Evolutionary conservation across 2,329 filamentous ascomycete species (phyloP), one percentile per base, ranked within the genome.

Genomic region (Teratosphaeria nubilosa): DNA sequence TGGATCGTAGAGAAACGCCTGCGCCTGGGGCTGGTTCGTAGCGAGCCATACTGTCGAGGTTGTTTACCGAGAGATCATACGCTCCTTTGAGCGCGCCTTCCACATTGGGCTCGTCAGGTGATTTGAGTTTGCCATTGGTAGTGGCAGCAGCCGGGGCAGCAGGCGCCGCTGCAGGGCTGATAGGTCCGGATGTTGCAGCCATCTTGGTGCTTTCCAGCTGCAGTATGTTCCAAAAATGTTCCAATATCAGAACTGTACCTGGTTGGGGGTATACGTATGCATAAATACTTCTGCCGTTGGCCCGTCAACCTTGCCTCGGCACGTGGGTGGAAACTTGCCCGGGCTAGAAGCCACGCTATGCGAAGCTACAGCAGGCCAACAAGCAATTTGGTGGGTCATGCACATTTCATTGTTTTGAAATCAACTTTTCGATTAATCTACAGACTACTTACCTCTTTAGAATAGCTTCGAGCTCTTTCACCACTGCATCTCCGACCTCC

Each of bases 401-500:
- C 16, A 48, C 41, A 20, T 48, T 20, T 48, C 41, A 16, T 48
- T 16, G 4, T 48, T 48, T 22, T 22, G 20, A 9, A 20, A 20
- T 22, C 41, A 22, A 48, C 41, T 48, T 48, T 48, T 48, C 16
- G 3, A n/a, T 48, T 20, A 48, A 48, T 48, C n/a, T 10, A 48
- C n/a, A 20, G 37, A 25, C 16, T 51, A 51, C 54, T 25, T 56
- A 62, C 48, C 32, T 30, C 73, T 81, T 79, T 66, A 94, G 78
- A 55, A 91, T 75, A 73, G 83, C 84, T 72, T 82, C 80, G 59
- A 96, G 76, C 78, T 95, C 86, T 53, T 81, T 81, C 1, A 86
- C 85, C 63, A 96, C 80, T 1, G 88, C 89, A 74, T 96, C 88
- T 60, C 91, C 90, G n/a, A 90, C 87, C 69, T 94, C 84, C 51